Conservation (phyloP, 1,139 yeast species). For the Scheffersomyces parashehatae region DNA sequence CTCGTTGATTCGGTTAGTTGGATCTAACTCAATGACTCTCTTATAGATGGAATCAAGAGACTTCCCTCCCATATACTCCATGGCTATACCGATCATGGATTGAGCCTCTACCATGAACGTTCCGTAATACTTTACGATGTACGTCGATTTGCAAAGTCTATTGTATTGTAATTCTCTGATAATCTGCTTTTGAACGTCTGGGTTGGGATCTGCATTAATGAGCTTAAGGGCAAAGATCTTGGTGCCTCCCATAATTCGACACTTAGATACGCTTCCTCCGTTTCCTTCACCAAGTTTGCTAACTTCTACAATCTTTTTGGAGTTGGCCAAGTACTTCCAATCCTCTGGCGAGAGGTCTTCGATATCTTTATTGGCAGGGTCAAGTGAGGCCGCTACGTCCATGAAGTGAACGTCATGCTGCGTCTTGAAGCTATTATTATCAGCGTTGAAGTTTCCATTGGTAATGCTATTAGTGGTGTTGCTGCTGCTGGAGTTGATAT, state of each 20-base stretch:
- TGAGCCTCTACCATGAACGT: constrained; percentile 77
- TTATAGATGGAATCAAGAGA: constrained; percentile 91
- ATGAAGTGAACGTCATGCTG: not conserved
- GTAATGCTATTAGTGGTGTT: not conserved
- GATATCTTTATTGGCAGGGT: constrained; percentile 20
- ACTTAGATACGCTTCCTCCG: constrained; percentile 87
- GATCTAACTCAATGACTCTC: constrained; percentile 50
- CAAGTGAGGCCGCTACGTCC: not conserved
- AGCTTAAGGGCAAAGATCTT: constrained; percentile 84
- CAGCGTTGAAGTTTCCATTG: not conserved
- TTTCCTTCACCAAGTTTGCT: constrained; percentile 88
- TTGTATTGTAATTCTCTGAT: constrained; percentile 88
- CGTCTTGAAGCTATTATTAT: not conserved
- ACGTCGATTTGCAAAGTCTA: constrained; percentile 75
- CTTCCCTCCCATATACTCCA: constrained; percentile 96
- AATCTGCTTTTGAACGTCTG: constrained; percentile 81
- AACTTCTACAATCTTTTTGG: constrained; percentile 59
- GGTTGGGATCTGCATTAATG: constrained; percentile 75
- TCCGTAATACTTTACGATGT: constrained; percentile 89
- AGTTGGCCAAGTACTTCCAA: constrained; percentile 68
- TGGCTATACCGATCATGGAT: constrained; percentile 82
- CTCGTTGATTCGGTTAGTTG: constrained; percentile 89
- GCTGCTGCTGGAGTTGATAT: not conserved
- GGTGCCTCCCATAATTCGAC: constrained; percentile 42
- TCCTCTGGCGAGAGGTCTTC: constrained; percentile 71